Base-by-base conservation (phyloP, 148 eudicot genomes). In the Chenopodium berlandieri region DNA sequence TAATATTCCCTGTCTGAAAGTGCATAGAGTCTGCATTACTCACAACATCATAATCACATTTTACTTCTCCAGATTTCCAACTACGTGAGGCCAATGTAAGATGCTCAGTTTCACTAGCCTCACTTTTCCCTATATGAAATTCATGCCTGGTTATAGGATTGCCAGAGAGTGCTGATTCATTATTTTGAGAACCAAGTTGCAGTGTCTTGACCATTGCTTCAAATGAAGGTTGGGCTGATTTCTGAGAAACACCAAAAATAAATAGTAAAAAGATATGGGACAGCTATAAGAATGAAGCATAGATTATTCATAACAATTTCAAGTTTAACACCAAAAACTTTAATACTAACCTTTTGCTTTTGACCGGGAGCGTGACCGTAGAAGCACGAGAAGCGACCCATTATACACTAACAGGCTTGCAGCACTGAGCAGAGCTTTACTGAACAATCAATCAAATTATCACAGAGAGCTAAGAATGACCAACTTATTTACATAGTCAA, bases 331-430 rank as follows among this genome's bases (percentile, higher is more conserved):
- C 10, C 76, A 82, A 86, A 25, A 30, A 69, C 63, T 31, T 50
- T 69, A 5, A 62, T 9, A 62, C 66, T 62, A 84, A 92, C 99
- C 92, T 96, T 96, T 64, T 90, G 88, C 87, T 91, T 95, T 66
- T 82, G 79, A 78, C 86, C 80, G 69, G 82, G 87, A 80, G 81
- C 80, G 69, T 84, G 90, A 78, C 91, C 75, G 66, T 87, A 84
- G 83, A 96, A 91, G 93, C 94, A 94, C 17, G 97, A 90, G 89
- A 92, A 91, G 79, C 89, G 91, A 82, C 92, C 91, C 97, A 94
- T 96, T 81, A 13, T 32, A 56, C 62, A 81, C 75, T 71, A 58
- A 71, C 32, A 50, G 52, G 78, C 62, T 78, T 47, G 71, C 70
- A 73, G 73, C 79, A 78, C 84, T 46, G 46, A 72, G 74, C 65